Percentiles rank a stretch among this genome's conserved stretches.
phyloP scores from a whole-genome alignment of 768 basidiomycete species.

The Austroboletus festivus region DNA sequence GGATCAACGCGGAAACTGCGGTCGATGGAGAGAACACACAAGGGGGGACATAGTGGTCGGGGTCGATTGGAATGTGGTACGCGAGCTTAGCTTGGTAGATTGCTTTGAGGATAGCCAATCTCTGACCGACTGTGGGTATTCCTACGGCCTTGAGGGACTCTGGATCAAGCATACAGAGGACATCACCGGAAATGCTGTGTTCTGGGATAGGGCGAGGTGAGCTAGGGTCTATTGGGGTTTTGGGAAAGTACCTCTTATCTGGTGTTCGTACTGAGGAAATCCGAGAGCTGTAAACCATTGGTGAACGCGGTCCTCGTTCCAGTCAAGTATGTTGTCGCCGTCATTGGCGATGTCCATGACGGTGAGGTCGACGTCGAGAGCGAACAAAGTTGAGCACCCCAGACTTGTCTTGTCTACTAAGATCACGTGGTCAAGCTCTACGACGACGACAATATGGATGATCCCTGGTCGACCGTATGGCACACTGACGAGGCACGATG shows the following conservation, averaged over 20 bases:
- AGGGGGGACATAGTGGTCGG: constrained; percentile 84
- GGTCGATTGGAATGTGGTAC: constrained; percentile 77
- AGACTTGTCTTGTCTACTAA: background rate
- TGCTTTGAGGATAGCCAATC: constrained; percentile 87
- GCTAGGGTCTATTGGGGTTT: background rate
- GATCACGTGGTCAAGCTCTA: constrained; percentile 18
- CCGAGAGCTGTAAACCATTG: constrained; percentile 75
- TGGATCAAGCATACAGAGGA: constrained; percentile 79
- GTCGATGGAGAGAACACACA: constrained; percentile 50
- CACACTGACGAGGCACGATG: constrained; percentile 2
- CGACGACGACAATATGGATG: constrained; percentile 57
- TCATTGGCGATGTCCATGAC: constrained; percentile 29
- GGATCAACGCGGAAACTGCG: background rate
- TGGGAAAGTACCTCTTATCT: constrained; percentile 62
- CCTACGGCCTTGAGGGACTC: constrained; percentile 85
- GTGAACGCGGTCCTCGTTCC: constrained; percentile 79
- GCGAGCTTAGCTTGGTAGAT: constrained; percentile 88
- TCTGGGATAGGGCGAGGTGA: constrained; percentile 49
- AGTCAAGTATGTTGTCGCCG: constrained; percentile 47
- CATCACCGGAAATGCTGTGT: constrained; percentile 89
- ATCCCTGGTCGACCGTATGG: constrained; percentile 74
- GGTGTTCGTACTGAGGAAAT: constrained; percentile 78
- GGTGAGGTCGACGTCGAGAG: constrained; percentile 7
- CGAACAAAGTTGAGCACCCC: background rate
- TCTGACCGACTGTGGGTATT: constrained; percentile 85